Percentiles rank a stretch among this genome's conserved stretches.
phyloP scores from a whole-genome alignment of 2,329 filamentous ascomycete genomes.

The Biscogniauxia mediterranea region DNA sequence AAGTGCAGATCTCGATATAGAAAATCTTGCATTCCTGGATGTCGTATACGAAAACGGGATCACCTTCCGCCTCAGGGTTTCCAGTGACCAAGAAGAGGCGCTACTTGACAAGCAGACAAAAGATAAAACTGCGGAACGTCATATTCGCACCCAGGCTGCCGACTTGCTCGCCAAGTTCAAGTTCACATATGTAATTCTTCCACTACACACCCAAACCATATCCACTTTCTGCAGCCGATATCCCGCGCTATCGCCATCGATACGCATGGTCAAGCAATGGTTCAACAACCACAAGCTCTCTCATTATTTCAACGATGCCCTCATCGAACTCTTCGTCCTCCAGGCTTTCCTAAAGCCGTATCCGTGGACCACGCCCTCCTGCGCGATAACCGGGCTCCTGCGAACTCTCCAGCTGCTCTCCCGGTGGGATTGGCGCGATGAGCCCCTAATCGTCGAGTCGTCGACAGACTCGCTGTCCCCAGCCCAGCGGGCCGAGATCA shows the following conservation, averaged over 20 bases:
- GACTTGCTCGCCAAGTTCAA: slow-evolving; percentile 69
- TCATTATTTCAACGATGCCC: slow-evolving; percentile 72
- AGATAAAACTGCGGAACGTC: slow-evolving; percentile 66
- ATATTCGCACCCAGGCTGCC: slow-evolving; percentile 66
- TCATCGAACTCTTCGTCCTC: slow-evolving; percentile 80
- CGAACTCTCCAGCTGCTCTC: slow-evolving; percentile 77
- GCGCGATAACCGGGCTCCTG: slow-evolving; percentile 75
- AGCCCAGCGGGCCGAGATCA: slow-evolving; percentile 60
- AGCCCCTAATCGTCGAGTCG: slow-evolving; percentile 79
- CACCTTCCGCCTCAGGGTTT: slow-evolving; percentile 80
- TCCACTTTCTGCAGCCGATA: slow-evolving; percentile 78
- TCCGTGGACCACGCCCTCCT: slow-evolving; percentile 77
- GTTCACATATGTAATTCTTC: slow-evolving; percentile 67
- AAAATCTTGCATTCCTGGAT: slow-evolving; percentile 82
- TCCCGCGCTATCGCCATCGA: slow-evolving; percentile 74
- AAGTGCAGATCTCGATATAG: slow-evolving; percentile 63
- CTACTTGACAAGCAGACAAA: slow-evolving; percentile 77
- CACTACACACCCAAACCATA: slow-evolving; percentile 79
- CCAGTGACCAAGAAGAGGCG: slow-evolving; percentile 82
- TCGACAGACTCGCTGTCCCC: slow-evolving; percentile 58
- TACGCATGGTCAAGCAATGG: slow-evolving; percentile 87
- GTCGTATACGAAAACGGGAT: slow-evolving; percentile 70
- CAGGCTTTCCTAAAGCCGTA: slow-evolving; percentile 77
- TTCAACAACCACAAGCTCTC: slow-evolving; percentile 79
- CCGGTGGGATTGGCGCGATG: slow-evolving; percentile 86